Conservation (phyloP, 1,284 basidiomycete species). For the Exobasidium cylindrosporum region DNA sequence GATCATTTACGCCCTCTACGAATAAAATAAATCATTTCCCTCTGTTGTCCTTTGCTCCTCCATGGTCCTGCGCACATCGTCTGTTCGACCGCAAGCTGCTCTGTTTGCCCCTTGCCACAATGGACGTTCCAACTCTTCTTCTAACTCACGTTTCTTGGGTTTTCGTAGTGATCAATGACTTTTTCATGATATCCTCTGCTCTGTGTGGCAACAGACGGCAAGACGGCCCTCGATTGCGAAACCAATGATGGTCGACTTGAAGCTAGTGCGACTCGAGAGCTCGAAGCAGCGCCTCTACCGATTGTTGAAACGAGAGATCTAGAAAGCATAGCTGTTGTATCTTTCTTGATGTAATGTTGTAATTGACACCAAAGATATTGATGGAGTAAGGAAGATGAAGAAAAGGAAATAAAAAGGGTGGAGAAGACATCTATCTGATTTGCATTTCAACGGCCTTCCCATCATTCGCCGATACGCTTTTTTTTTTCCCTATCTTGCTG, state of each 20-base stretch:
- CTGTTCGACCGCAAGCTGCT: not conserved
- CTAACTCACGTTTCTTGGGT: conserved; percentile 50
- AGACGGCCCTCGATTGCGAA: conserved; percentile 18
- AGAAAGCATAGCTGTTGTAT: conserved; percentile 1
- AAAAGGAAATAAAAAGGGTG: not conserved
- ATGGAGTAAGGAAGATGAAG: not conserved
- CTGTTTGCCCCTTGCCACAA: not conserved
- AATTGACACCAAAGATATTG: no score
- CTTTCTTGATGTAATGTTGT: no score
- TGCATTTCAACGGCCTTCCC: not conserved
- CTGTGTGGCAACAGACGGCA: conserved; percentile 26
- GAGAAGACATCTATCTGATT: not conserved
- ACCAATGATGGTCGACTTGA: conserved; percentile 28
- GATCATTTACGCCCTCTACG: no score
- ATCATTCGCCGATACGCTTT: not conserved
- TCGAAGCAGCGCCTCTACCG: not conserved
- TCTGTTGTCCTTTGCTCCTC: not conserved
- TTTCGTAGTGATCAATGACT: conserved; percentile 55
- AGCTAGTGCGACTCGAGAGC: conserved; percentile 12
- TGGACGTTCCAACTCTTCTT: not conserved
- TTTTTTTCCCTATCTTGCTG: not conserved
- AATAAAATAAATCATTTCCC: no score
- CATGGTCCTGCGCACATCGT: not conserved
- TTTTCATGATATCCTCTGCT: conserved; percentile 52
- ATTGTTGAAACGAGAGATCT: not conserved